Evolutionary conservation across 2,329 filamentous ascomycete species (phyloP).

Genomic region (Aaosphaeria arxii): DNA sequence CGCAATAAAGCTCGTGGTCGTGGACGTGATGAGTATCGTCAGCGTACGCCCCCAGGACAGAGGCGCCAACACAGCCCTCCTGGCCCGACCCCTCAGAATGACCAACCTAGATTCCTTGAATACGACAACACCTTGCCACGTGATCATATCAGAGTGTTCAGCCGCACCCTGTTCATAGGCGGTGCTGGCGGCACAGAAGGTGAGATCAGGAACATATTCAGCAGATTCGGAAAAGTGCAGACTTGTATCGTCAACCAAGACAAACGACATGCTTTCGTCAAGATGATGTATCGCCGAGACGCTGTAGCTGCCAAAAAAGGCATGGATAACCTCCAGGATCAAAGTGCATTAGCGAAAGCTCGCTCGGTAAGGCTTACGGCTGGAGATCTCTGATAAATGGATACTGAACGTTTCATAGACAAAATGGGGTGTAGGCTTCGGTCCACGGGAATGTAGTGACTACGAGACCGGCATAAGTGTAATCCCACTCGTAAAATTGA

Average conservation of each 20-base stretch:
- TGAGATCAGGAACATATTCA: conserved; percentile 79
- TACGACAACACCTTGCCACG: conserved; percentile 71
- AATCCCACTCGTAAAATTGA: conserved; percentile 88
- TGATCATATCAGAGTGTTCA: conserved; percentile 79
- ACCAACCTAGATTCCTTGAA: conserved; percentile 69
- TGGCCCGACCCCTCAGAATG: conserved; percentile 16
- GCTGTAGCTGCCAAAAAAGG: conserved; percentile 79
- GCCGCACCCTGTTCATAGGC: conserved; percentile 92
- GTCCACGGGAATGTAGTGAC: conserved; percentile 94
- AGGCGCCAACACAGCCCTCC: conserved; percentile 59
- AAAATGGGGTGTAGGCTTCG: conserved; percentile 96
- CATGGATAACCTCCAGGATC: conserved; percentile 76
- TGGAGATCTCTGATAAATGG: neutral
- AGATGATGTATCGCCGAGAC: conserved; percentile 89
- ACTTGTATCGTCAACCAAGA: conserved; percentile 98
- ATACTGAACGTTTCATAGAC: conserved; percentile 56
- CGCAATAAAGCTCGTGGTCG: conserved; percentile 40
- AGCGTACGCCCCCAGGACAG: conserved; percentile 76
- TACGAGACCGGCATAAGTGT: conserved; percentile 89
- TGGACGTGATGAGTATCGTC: conserved; percentile 68
- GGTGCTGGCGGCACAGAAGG: conserved; percentile 74
- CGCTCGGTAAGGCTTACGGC: conserved; percentile 34
- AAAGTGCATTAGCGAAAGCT: conserved; percentile 66
- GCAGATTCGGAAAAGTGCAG: conserved; percentile 80
- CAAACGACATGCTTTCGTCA: conserved; percentile 97